Evolutionary conservation across 345 rosid species (phyloP).

Genomic region (Ricinus communis): DNA sequence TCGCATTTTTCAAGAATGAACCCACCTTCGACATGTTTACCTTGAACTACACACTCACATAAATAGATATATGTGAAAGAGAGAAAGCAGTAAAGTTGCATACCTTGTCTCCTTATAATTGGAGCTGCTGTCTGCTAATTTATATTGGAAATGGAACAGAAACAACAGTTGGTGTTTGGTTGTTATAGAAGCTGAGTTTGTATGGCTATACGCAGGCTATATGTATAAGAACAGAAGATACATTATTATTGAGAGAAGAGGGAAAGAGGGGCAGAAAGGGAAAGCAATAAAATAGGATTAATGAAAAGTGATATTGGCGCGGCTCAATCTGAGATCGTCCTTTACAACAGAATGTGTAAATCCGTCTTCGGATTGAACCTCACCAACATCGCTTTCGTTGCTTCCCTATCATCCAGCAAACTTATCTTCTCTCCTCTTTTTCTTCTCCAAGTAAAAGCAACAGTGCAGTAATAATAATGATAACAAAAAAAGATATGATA

Average conservation of each 20-base stretch:
- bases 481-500: too few relatives aligned
- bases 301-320: constrained; percentile 88
- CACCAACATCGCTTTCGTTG: constrained; percentile 80
- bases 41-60: too few relatives aligned
- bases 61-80: neutral
- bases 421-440: constrained; percentile 3
- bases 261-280: constrained; percentile 12
- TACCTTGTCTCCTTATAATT: neutral
- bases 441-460: neutral
- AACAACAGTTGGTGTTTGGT: too few relatives aligned
- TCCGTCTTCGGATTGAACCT: constrained; percentile 94
- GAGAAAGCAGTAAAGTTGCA: neutral
- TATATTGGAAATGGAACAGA: too few relatives aligned
- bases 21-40: too few relatives aligned
- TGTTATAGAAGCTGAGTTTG: too few relatives aligned
- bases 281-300: constrained; percentile 9
- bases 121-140: too few relatives aligned
- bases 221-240: too few relatives aligned
- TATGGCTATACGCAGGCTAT: too few relatives aligned
- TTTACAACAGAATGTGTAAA: constrained; percentile 49
- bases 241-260: too few relatives aligned
- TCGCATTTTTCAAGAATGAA: too few relatives aligned
- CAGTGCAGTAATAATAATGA: neutral
- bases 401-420: constrained; percentile 18
- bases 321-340: constrained; percentile 95